Conservation (phyloP, 202 grass and related monocot species). For the Cymbopogon flexuosus region DNA sequence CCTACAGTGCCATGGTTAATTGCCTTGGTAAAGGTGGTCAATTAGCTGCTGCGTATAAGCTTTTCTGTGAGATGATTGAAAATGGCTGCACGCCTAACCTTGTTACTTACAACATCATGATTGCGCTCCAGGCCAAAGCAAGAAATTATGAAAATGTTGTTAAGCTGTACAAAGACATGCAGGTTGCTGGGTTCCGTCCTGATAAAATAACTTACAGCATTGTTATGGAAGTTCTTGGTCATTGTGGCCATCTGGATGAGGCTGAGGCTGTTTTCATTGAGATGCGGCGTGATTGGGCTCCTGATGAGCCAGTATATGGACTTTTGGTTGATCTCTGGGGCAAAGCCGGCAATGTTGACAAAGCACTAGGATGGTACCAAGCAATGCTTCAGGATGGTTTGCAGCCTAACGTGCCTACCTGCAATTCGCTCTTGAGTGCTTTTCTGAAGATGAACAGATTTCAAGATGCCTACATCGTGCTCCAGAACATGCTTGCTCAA, state of each 20-base stretch:
- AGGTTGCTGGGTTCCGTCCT: slow-evolving; percentile 73
- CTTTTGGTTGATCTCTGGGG: slow-evolving; percentile 95
- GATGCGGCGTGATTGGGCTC: slow-evolving; percentile 85
- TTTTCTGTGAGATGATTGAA: slow-evolving; percentile 92
- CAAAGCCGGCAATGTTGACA: slow-evolving; percentile 84
- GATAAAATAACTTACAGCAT: slow-evolving; percentile 99
- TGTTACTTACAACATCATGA: slow-evolving; percentile 96
- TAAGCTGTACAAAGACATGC: slow-evolving; percentile 96
- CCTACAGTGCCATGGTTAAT: slow-evolving; percentile 96
- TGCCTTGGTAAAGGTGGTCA: slow-evolving; percentile 91
- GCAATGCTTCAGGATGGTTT: slow-evolving; percentile 85
- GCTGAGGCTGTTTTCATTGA: slow-evolving; percentile 74
- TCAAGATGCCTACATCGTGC: slow-evolving; percentile 59
- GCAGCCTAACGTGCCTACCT: slow-evolving; percentile 83
- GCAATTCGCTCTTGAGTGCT: slow-evolving; percentile 82
- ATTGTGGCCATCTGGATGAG: slow-evolving; percentile 77
- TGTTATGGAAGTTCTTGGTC: slow-evolving; percentile 88
- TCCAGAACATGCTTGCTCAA: slow-evolving; percentile 69
- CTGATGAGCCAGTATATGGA: slow-evolving; percentile 94
- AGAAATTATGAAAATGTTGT: slow-evolving; percentile 84
- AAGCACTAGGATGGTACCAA: slow-evolving; percentile 71
- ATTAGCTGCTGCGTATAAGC: slow-evolving; percentile 60
- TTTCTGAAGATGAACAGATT: slow-evolving; percentile 75
- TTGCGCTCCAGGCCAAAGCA: slow-evolving; percentile 84
- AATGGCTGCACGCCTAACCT: slow-evolving; percentile 85